Evolutionary conservation across 257 asterid species (phyloP), one percentile per base, ranked within the genome.

Genomic region (Lycium ferocissimum): DNA sequence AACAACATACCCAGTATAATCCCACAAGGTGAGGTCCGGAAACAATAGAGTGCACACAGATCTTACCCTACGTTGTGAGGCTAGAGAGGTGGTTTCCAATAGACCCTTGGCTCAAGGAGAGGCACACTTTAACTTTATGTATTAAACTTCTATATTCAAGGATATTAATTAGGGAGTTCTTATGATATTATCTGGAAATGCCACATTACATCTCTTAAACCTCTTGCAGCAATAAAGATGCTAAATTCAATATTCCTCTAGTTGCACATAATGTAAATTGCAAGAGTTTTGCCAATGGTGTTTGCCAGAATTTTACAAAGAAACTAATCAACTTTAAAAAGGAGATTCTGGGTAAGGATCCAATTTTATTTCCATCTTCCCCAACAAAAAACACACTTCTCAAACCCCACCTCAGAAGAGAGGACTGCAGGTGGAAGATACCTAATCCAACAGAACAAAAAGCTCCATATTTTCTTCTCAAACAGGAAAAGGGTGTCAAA

Each of bases 311-410:
- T 37, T 51, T 67, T 10, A 20, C 70, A 62, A 47, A 37, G 26
- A 17, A 45, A 20, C 53, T 51, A 80, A 35, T 45, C 45, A 12
- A 40, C 58, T 82, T 63, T n/a, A 40, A 22, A 81, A 82, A 57
- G 10, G 85, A 53, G 11, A 56, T 56, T 49, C 22, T 71, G 12
- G 10, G 11, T 2, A 66, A 85, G 82, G 71, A 61, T 57, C 81
- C 86, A 85, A 58, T 76, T 15, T 85, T 53, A 62, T 85, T 85
- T 56, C 86, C 59, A 76, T 84, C 79, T 51, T 80, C 87, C 70
- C 81, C 82, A 85, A 79, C 81, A 54, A 38, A 82, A 58, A 65
- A 49, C 90, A 85, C 87, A 83, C 87, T 85, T 53, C 38, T 82
- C 84, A 83, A 61, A 76, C 84, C 84, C 85, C 84, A 69, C 35